Conservation (phyloP, 345 rosid species). For the thale cress (Arabidopsis thaliana) region TAIR10.1 NC_003076.8:268001-268500, state of each 20-base stretch:
- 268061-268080: slow-evolving; percentile 47
- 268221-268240: slow-evolving; percentile 11
- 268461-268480: slow-evolving; percentile 50
- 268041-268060: slow-evolving; percentile 55
- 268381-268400: slow-evolving; percentile 48
- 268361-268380: slow-evolving; percentile 52
- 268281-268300: slow-evolving; percentile 52
- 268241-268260: slow-evolving; percentile 52
- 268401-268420: slow-evolving; percentile 52
- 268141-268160: slow-evolving; percentile 51
- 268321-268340: slow-evolving; percentile 54
- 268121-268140: slow-evolving; percentile 46
- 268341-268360: slow-evolving; percentile 60
- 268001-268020: slow-evolving; percentile 1
- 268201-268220: not conserved
- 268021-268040: slow-evolving; percentile 51
- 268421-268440: slow-evolving; percentile 57
- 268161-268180: slow-evolving; percentile 42
- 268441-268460: slow-evolving; percentile 46
- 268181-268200: slow-evolving; percentile 5
- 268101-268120: slow-evolving; percentile 56
- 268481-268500: slow-evolving; percentile 51
- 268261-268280: slow-evolving; percentile 55
- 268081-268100: slow-evolving; percentile 51
- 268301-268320: slow-evolving; percentile 54